Conservation (phyloP, 352 stramenopile species). For the Phytophthora citrophthora region DNA sequence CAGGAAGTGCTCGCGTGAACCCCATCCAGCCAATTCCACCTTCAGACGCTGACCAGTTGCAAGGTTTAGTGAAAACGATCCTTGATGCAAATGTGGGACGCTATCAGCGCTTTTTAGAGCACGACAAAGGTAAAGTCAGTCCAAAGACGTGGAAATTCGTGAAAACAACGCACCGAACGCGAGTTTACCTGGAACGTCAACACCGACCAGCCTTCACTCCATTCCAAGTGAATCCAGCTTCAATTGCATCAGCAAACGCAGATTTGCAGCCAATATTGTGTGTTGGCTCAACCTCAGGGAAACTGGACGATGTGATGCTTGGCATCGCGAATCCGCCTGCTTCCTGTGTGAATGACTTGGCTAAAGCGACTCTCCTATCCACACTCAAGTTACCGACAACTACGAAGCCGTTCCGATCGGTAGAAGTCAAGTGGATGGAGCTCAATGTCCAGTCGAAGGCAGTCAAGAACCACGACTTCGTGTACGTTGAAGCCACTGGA, state of each 20-base stretch:
- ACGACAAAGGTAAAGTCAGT: slow-evolving; percentile 15
- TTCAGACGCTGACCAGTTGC: slow-evolving; percentile 23
- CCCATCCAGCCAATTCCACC: slow-evolving; percentile 32
- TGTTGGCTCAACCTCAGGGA: slow-evolving; percentile 29
- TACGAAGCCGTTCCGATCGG: slow-evolving; percentile 42
- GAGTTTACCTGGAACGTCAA: slow-evolving; percentile 28
- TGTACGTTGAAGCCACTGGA: slow-evolving; percentile 52
- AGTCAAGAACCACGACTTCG: slow-evolving; percentile 42
- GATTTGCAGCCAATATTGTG: slow-evolving; percentile 19
- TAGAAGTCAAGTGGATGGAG: slow-evolving; percentile 40
- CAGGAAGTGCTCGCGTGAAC: slow-evolving; percentile 7
- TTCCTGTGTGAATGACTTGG: slow-evolving; percentile 26
- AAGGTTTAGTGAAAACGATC: slow-evolving; percentile 25
- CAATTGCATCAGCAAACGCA: not conserved
- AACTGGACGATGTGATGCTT: slow-evolving; percentile 44
- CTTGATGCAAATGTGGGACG: slow-evolving; percentile 33
- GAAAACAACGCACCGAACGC: slow-evolving; percentile 17
- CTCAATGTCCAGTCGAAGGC: slow-evolving; percentile 33
- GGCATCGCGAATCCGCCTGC: slow-evolving; percentile 29
- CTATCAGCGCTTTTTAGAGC: slow-evolving; percentile 33
- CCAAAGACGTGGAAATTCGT: slow-evolving; percentile 31
- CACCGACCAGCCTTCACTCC: not conserved
- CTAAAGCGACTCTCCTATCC: slow-evolving; percentile 40
- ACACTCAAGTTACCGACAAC: slow-evolving; percentile 39
- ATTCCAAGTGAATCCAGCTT: slow-evolving; percentile 2